Percentiles rank a stretch among this genome's conserved stretches.
phyloP scores from a whole-genome alignment of 306 rosid species.

The Aeschynomene evenia region DNA sequence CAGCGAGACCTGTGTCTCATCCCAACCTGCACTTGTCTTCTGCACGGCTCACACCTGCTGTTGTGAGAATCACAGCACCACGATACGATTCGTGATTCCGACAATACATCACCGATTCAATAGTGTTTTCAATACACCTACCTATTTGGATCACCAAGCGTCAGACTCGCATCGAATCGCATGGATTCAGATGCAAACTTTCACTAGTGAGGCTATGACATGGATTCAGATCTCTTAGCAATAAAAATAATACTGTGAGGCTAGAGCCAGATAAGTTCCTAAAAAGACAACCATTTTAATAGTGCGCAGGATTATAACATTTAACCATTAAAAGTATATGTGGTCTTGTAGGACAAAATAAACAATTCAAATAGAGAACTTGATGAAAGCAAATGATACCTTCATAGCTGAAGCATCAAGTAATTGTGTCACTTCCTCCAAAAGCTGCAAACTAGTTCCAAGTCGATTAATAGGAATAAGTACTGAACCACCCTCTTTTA shows the following conservation, averaged over 20 bases:
- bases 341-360: neutral
- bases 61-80: too few relatives aligned
- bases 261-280: neutral
- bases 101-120: too few relatives aligned
- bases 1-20: too few relatives aligned
- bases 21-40: too few relatives aligned
- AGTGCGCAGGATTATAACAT: neutral
- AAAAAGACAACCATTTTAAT: neutral
- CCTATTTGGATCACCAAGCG: too few relatives aligned
- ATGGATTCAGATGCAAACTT: too few relatives aligned
- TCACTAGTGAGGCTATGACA: neutral
- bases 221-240: neutral
- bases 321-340: constrained; percentile 10
- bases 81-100: too few relatives aligned
- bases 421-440: constrained; percentile 65
- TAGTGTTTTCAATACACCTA: too few relatives aligned
- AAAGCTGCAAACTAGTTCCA: constrained; percentile 67
- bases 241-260: neutral
- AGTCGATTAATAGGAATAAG: constrained; percentile 66
- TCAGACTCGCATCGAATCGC: too few relatives aligned
- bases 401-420: constrained; percentile 59
- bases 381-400: constrained; percentile 38
- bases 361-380: constrained; percentile 11
- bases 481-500: constrained; percentile 80
- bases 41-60: too few relatives aligned